Base-by-base conservation (phyloP, 2,329 filamentous ascomycete genomes). In the Diaporthe batatas region DNA sequence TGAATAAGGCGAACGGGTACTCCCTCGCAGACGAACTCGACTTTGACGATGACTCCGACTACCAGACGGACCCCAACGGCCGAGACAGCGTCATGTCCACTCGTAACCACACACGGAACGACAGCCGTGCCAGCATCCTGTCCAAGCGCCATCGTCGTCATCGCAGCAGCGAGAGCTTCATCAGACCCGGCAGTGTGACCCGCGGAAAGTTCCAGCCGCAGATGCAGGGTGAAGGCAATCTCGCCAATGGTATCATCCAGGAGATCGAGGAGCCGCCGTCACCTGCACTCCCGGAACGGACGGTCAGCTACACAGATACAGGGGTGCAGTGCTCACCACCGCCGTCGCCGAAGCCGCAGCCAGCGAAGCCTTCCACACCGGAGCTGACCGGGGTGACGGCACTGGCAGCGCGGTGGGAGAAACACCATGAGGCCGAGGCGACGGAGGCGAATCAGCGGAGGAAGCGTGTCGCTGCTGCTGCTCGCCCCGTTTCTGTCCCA, bases 1-100 rank as follows among this genome's bases (percentile, higher is more conserved):
- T 93, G 75, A 91, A 87, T 12, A 92, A 91, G 79, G 79, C 84
- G 5, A 91, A 90, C 77, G 93, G 92, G 1, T 83, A 94, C 73
- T 97, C 93, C 75, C 86, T 99, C 53, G 96, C 96, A 0, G 95
- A 98, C 77, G 96, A 99, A 83, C 88, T 99, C 70, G 92, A 94
- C 75, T 93, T 98, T 75, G 94, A 95, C 72, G 93, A 93, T 74
- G 93, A 96, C 71, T 94, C 95, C 42, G 87, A 90, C 55, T 89
- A 90, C 70, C 85, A 93, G 75, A 92, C 93, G 47, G 91, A 95
- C 75, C 88, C 92, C 57, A 92, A 94, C 65, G 91, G 91, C 1
- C 89, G 91, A 49, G 89, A 91, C 71, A 92, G 90, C 74, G 85
- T 86, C 21, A 77, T 91, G 64, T 91, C 90, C 3, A 82, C 84